Evolutionary conservation across 2,329 filamentous ascomycete genomes (phyloP), one percentile per base, ranked within the genome.

Genomic region (Chaetomium olivaceum): DNA sequence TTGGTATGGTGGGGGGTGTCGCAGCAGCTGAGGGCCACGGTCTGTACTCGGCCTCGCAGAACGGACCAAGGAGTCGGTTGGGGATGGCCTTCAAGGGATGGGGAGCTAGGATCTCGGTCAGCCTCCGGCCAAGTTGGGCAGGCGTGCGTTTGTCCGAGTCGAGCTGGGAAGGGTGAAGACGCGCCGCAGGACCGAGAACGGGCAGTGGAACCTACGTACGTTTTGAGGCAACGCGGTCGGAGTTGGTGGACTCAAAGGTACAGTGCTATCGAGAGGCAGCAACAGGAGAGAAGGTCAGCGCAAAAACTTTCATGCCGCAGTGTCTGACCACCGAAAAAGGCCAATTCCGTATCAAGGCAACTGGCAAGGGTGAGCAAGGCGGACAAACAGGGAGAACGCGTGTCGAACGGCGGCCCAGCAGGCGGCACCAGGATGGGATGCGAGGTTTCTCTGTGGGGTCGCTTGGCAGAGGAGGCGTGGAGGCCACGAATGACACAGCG

Each of bases 161-260:
- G 63, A 67, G 61, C 57, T 48, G 25, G 60, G 33, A 61, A 56
- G 51, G 36, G 66, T 52, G 65, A 62, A 52, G 63, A 67, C 58
- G 66, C 61, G 65, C 67, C 70, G 70, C 70, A 69, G 61, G 69
- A 54, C 71, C 70, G 67, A 71, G 68, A 71, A 67, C 69, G 62
- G 55, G 51, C 60, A 58, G 64, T 58, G 64, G 62, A 62, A 64
- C 62, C 61, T n/a, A 50, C 46, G 25, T 43, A 58, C 43, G 62
- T 62, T 55, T 14, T 63, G 43, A 39, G 55, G 61, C 50, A 60
- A 59, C 55, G 61, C 58, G 55, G 51, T 31, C 43, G 48, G 59
- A 29, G 62, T 27, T 60, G 31, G 63, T 57, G 57, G 61, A 55
- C 19, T 51, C 29, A 21, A 43, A 67, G 64, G 65, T 63, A 64